Evolutionary conservation across 345 rosid species (phyloP), one percentile per base, ranked within the genome.

Genomic region (Eucalyptus tenuipes): DNA sequence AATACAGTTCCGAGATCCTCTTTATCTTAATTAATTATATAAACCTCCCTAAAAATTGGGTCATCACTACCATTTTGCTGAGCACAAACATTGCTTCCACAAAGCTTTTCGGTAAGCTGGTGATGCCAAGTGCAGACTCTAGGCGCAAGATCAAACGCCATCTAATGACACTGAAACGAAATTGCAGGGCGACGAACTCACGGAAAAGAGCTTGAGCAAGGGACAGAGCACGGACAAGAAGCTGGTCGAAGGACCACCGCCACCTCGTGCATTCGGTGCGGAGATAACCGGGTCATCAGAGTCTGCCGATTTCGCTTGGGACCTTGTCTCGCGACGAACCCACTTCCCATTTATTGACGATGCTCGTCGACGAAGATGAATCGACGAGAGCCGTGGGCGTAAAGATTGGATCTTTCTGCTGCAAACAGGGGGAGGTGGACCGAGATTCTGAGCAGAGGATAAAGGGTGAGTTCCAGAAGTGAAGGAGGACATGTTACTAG

Each of bases 211-310:
- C 92, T 91, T 95, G 89, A 95, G 99, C 90, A 96, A 90, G 29
- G 99, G 98, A 61, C 98, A 96, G 31, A 96, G 96, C 85, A 96
- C 40, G 59, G 99, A 96, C 92, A 96, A 93, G 95, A 96, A 94
- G 91, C 93, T 94, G 44, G 95, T 86, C 29, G 94, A 85, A 45
- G 94, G 5, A 44, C 82, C 82, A 37, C 82, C 82, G 24, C 82
- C 45, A 37, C 82, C 24, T 22, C 37, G 82, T 20, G 82, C 82
- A 75, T 37, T 37, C 82, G 27, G 82, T 40, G 27, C 82, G 7
- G 82, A 75, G 82, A 20, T 37, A 75, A 75, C 22, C 10, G 82
- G 82, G 82, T 85, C 59, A 49, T 88, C 89, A 8, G 90, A 44
- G 24, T 80, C 82, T 7, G 49, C 79, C 22, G 90, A 89, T 57